Percentiles rank a stretch among this genome's conserved stretches.
Conservation (phyloP, 2,329 filamentous ascomycete species). For the Epichloe glyceriae region DNA sequence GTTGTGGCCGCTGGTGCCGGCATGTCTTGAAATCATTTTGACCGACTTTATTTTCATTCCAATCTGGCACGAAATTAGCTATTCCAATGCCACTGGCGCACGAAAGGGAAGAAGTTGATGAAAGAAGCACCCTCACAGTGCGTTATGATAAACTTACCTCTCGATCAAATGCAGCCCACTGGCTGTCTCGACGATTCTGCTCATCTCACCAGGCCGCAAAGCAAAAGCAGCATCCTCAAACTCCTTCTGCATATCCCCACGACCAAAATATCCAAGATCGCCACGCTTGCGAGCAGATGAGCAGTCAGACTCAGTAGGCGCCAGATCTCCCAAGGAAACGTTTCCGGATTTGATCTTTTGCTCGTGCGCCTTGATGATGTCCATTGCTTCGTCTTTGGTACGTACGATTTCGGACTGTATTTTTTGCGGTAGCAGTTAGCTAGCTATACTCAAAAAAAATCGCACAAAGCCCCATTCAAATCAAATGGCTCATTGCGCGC, state of each 20-base stretch:
- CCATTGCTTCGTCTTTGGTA: conserved; percentile 71
- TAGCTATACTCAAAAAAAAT: neutral
- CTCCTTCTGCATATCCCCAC: conserved; percentile 95
- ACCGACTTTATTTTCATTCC: neutral
- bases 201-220: conserved; percentile 78
- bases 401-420: conserved; percentile 65
- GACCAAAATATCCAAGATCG: conserved; percentile 89
- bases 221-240: conserved; percentile 94
- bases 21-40: neutral
- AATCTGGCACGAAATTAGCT: neutral
- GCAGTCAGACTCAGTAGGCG: conserved; percentile 83
- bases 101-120: neutral
- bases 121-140: neutral
- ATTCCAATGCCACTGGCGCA: neutral
- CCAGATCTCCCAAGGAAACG: conserved; percentile 65
- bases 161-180: conserved; percentile 94
- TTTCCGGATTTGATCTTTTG: conserved; percentile 59
- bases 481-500: fast-evolving
- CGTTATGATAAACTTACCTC: conserved; percentile 41
- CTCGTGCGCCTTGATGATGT: conserved; percentile 65
- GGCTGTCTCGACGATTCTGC: conserved; percentile 76
- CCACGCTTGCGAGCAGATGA: conserved; percentile 89
- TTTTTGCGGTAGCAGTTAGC: neutral
- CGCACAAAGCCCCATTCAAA: too few species aligned
- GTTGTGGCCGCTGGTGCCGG: neutral